Base-by-base conservation (phyloP, 176 grass and related monocot species). In the Zoysia pacifica region DNA sequence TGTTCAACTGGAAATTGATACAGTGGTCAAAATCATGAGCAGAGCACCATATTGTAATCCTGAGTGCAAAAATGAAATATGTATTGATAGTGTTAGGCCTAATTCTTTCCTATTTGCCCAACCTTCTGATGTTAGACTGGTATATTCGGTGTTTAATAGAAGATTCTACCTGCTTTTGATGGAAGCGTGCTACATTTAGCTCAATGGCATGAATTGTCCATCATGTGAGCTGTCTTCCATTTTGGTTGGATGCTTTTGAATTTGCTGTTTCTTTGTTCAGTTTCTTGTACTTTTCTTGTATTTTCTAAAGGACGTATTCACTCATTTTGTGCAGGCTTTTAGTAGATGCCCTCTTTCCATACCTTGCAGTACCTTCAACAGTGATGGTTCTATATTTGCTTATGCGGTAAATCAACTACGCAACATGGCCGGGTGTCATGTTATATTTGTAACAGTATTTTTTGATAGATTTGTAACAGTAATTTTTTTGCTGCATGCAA, bases 311-410 rank as follows among this genome's bases (percentile, higher is more conserved):
- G 76, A 36, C 40, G 81, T 83, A 79, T 46, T 65, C 41, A 41
- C 77, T 86, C 44, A 41, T 68, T 78, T 78, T 39, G 28, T 76
- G 20, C 82, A 97, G 91, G 91, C 89, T 71, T 93, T 94, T 79
- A 70, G 87, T 76, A 89, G 94, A 76, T 94, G 91, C 36, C 90
- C 89, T 65, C 79, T 77, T 87, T 91, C 94, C 20, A 97, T 97
- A 76, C 70, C 94, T 52, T 97, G 94, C 85, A 92, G 94, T 79
- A 75, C 91, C 77, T 97, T 94, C 81, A 97, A 94, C 85, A 86
- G 83, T 69, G 94, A 97, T 87, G 94, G 94, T 47, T 94, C 94
- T 59, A 94, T 97, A 82, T 97, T 81, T 92, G 91, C 94, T 45
- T 97, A 97, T 87, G 91, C 89, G 35, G 94, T 97, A 77, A 93